A percentile compares a stretch with the other conserved stretches of the same genome.
Evolutionary conservation across 352 stramenopile species (phyloP).

Genomic region (Blastocystis sp.): DNA sequence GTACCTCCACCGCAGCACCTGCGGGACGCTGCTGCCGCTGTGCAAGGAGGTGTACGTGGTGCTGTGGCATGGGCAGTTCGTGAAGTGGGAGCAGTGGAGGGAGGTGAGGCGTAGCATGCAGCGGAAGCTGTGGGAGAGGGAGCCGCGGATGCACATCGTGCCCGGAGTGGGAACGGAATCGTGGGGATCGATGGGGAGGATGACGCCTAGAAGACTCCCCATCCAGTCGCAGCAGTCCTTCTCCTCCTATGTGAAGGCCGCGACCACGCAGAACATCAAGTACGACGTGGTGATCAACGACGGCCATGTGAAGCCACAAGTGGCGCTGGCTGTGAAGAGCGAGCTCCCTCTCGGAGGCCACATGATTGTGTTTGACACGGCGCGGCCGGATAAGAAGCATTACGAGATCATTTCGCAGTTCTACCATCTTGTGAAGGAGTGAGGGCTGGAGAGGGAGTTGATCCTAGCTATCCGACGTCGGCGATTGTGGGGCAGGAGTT

Average conservation of each 20-base stretch:
- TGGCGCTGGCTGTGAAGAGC: not conserved
- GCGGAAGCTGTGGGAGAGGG: not conserved
- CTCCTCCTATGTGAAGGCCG: not conserved
- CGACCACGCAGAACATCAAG: not conserved
- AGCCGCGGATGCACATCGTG: conserved; percentile 17
- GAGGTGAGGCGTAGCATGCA: not conserved
- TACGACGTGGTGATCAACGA: conserved; percentile 56
- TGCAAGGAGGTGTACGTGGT: conserved; percentile 36
- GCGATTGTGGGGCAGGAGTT: conserved; percentile 49
- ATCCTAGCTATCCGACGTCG: not conserved
- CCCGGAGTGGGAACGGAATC: not conserved
- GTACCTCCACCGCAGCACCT: not conserved
- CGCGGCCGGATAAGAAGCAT: not conserved
- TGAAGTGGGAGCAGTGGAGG: not conserved
- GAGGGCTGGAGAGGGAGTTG: not conserved
- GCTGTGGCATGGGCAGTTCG: conserved; percentile 17
- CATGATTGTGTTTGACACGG: conserved; percentile 63
- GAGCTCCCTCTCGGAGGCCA: not conserved
- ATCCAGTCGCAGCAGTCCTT: conserved; percentile 7
- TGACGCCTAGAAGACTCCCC: not conserved
- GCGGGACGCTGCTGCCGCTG: conserved; percentile 3
- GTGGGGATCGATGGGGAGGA: not conserved
- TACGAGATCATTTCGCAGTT: conserved; percentile 34
- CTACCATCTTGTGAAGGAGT: conserved; percentile 50
- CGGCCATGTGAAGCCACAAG: conserved; percentile 38